Evolutionary conservation across 192 early-diverging fungal species (phyloP).

Genomic region (Chytriomyces confervae): DNA sequence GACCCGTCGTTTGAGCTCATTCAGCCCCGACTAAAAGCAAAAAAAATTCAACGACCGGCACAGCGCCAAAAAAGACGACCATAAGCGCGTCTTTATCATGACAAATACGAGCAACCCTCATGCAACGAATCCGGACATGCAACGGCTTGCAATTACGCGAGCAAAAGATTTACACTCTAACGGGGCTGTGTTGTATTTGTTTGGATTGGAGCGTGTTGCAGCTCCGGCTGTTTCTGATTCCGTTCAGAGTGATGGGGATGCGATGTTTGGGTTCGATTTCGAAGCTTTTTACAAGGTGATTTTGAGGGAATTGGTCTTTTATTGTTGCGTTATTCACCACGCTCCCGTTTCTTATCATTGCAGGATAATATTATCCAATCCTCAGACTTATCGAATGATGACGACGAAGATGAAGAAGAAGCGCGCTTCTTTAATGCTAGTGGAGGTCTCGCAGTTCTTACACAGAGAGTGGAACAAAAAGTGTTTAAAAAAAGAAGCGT

Average conservation of each 20-base stretch:
- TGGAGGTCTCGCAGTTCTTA: conserved; percentile 52
- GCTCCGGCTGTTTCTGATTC: not conserved
- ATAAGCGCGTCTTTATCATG: conserved; percentile 74
- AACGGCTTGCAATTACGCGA: conserved; percentile 60
- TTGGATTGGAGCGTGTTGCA: conserved; percentile 17
- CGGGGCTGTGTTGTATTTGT: conserved; percentile 19
- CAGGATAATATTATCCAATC: conserved; percentile 17
- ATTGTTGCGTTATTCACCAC: not conserved
- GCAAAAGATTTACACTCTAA: conserved; percentile 50
- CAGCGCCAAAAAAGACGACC: conserved; percentile 56
- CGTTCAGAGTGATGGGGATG: not conserved
- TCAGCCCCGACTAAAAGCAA: not conserved
- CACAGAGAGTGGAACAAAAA: conserved; percentile 60
- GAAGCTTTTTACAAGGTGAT: conserved; percentile 66
- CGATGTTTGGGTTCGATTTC: conserved; percentile 52
- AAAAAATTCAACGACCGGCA: not conserved
- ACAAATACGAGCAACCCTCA: conserved; percentile 76
- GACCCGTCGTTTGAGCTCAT: conserved; percentile 13
- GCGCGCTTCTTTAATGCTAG: conserved; percentile 26
- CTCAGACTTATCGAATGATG: conserved; percentile 17
- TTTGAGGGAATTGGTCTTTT: not conserved
- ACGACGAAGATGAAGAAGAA: conserved; percentile 30
- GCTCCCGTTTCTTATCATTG: conserved; percentile 11
- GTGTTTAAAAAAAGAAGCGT: conserved; percentile 67
- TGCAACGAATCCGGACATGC: conserved; percentile 46